Evolutionary conservation across 495 filamentous ascomycete genomes (phyloP).

Genomic region (Neurospora sublineolata): DNA sequence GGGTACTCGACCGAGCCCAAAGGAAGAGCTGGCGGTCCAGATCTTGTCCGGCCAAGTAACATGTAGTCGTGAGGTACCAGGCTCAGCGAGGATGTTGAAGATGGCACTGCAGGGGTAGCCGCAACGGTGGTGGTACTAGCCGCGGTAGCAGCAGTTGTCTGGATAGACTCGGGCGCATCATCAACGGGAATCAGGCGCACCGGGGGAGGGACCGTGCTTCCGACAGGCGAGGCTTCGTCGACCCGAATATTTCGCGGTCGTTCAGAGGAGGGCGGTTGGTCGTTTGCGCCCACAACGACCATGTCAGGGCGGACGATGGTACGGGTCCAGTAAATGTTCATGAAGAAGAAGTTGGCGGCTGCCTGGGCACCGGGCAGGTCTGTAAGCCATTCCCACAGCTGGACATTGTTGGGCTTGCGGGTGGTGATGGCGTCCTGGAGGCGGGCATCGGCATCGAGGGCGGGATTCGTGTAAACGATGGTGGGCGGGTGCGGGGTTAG

Average conservation of each 20-base stretch:
- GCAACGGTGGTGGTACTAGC: not conserved
- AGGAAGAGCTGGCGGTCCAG: conserved; percentile 1
- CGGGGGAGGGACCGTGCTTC: conserved; percentile 1
- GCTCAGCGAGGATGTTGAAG: not conserved
- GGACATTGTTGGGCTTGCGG: conserved; percentile 6
- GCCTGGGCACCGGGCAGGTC: not conserved
- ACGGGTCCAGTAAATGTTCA: conserved; percentile 26
- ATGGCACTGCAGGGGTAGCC: not conserved
- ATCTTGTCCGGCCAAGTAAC: conserved; percentile 6
- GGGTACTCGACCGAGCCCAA: conserved; percentile 1
- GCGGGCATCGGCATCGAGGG: conserved; percentile 8
- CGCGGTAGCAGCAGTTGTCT: not conserved
- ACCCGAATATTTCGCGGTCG: conserved; percentile 10
- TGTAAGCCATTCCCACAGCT: conserved; percentile 24
- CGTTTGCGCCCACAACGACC: conserved; percentile 31
- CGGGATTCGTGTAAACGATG: conserved; percentile 26
- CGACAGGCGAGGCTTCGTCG: not conserved
- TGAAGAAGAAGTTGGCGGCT: conserved; percentile 18
- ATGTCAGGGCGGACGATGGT: conserved; percentile 23
- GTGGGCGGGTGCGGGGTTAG: conserved; percentile 16
- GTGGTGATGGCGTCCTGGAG: conserved; percentile 14
- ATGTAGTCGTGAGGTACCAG: conserved; percentile 1
- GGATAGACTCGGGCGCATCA: not conserved
- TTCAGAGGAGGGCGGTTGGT: conserved; percentile 6
- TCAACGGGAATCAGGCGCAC: conserved; percentile 11